Conservation (phyloP, 1,284 basidiomycete genomes). For the Cystobasidium pallidum region DNA sequence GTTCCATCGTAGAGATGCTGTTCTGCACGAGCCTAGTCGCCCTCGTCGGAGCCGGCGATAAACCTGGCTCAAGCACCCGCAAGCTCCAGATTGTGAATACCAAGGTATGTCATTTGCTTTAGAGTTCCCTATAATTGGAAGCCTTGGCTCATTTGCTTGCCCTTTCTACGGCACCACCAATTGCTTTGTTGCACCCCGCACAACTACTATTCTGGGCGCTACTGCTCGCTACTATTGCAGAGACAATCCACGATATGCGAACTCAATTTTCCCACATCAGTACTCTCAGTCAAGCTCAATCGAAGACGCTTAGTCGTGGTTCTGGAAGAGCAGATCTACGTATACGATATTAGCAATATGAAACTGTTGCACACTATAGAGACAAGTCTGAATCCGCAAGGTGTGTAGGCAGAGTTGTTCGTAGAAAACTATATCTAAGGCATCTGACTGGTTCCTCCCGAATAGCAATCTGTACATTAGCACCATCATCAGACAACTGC, state of each 20-base stretch:
- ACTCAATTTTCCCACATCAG: slow-evolving; percentile 92
- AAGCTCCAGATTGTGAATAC: slow-evolving; percentile 98
- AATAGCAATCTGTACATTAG: slow-evolving; percentile 90
- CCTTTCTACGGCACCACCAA: not conserved
- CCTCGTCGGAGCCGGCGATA: slow-evolving; percentile 88
- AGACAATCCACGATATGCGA: slow-evolving; percentile 99
- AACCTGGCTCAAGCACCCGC: slow-evolving; percentile 66
- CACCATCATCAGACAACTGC: slow-evolving; percentile 91
- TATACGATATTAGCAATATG: slow-evolving; percentile 99
- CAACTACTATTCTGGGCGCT: slow-evolving; percentile 20
- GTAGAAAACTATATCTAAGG: too few species aligned
- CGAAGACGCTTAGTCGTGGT: slow-evolving; percentile 94
- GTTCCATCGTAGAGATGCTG: slow-evolving; percentile 97
- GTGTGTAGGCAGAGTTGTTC: too few species aligned
- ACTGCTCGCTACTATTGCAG: slow-evolving; percentile 58
- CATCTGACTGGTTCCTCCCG: too few species aligned
- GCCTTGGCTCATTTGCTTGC: not conserved
- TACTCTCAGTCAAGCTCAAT: slow-evolving; percentile 95
- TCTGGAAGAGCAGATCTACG: slow-evolving; percentile 93
- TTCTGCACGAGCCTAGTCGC: slow-evolving; percentile 98
- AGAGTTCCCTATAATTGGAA: not conserved
- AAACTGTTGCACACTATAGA: slow-evolving; percentile 95
- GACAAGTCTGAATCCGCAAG: slow-evolving; percentile 92
- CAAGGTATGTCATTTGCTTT: slow-evolving; percentile 65
- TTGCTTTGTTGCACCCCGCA: not conserved